Evolutionary conservation across 139 green algal genomes (phyloP), one percentile per base, ranked within the genome.

Genomic region (Edaphochlamys debaryana): DNA sequence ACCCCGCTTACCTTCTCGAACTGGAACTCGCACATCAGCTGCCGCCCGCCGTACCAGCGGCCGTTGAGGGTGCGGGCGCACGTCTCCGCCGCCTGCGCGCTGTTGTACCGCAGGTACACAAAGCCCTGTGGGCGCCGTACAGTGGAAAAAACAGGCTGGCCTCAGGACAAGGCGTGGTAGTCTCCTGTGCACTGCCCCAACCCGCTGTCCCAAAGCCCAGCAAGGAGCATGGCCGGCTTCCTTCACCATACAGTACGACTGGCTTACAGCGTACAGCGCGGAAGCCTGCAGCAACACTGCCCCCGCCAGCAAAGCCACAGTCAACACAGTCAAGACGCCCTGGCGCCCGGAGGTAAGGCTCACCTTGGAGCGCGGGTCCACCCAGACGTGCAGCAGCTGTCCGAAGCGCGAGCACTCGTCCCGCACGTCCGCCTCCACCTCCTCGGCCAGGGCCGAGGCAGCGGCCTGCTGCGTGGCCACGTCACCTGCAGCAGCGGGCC

Each of bases 351-450:
- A n/a, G n/a, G n/a, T n/a, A n/a, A n/a, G n/a, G n/a, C n/a, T 54
- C 80, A 95, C 93, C 90, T 95, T 93, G 86, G 86, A 94, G 62
- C 94, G 89, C 15, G 81, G 87, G 89, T 98, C 95, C 25, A 98
- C 94, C 78, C 93, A 83, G 34, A 95, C 67, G 83, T 99, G 96
- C 70, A 86, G 17, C 42, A 99, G 91, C 5, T 80, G 23, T 0
- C 97, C 97, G 89, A 94, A 99, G 87, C 98, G 98, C 79, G 86
- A 85, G 86, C 94, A 97, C 89, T 99, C 96, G 15, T 95, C 92
- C 66, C 83, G 84, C 63, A 98, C 94, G 62, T 99, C 97, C 50
- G 93, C 87, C 9, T 84, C 89, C 50, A 99, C 96, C 67, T 99
- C 97, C 23, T 89, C 45, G 17, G 94, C 89, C 95, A 96, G 98